Conservation (phyloP, 495 filamentous ascomycete genomes). For the Hypoxylon crocopeplum region DNA sequence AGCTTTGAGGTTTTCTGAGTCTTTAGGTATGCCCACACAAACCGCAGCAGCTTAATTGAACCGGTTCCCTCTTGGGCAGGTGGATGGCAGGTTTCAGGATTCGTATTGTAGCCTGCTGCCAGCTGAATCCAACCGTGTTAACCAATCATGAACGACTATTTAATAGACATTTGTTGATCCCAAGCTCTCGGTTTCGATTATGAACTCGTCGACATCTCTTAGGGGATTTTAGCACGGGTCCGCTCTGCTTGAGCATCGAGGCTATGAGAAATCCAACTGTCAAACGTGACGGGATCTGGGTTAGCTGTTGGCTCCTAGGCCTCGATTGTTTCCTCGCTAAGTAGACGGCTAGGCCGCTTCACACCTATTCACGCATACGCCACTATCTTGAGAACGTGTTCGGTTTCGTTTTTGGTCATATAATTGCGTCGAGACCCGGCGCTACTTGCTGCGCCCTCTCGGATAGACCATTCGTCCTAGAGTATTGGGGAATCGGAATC, state of each 20-base stretch:
- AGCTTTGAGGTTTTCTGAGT: slow-evolving; percentile 2
- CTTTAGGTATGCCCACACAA: neutral
- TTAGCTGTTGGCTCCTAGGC: neutral
- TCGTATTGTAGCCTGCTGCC: neutral
- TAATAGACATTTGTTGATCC: neutral
- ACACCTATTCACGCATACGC: neutral
- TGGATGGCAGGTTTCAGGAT: slow-evolving; percentile 1
- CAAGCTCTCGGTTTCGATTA: slow-evolving; percentile 1
- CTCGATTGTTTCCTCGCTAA: neutral
- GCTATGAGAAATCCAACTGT: slow-evolving; percentile 1
- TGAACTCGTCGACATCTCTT: slow-evolving; percentile 6
- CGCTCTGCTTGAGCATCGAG: neutral
- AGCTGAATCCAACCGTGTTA: slow-evolving; percentile 4
- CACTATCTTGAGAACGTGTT: slow-evolving; percentile 4
- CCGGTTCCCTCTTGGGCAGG: slow-evolving; percentile 19
- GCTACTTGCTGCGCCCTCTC: slow-evolving; percentile 1
- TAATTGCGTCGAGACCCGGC: slow-evolving; percentile 1
- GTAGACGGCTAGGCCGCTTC: neutral
- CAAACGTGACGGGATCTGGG: neutral
- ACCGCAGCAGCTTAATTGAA: slow-evolving; percentile 1
- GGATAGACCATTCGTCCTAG: neutral
- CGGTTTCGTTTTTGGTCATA: slow-evolving; percentile 24
- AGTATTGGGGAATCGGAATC: neutral
- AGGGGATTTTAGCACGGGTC: neutral
- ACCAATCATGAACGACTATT: slow-evolving; percentile 2